Conservation (phyloP, 176 grass and related monocot species). For the Oryza australiensis region DNA sequence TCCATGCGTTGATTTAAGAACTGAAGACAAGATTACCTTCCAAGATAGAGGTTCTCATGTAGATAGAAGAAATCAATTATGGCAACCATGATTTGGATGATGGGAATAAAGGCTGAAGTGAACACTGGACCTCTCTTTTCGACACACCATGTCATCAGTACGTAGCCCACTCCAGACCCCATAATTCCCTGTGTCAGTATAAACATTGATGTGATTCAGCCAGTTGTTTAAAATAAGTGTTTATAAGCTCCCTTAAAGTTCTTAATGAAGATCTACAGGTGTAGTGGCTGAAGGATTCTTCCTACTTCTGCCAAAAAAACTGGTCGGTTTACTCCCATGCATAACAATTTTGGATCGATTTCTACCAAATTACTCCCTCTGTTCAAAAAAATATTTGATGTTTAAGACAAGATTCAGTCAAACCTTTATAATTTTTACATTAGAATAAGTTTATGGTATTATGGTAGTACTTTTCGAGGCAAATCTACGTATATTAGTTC, state of each 20-base stretch:
- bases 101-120: constrained; percentile 85
- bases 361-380: not conserved
- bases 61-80: constrained; percentile 81
- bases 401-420: no score
- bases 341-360: not conserved
- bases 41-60: constrained; percentile 78
- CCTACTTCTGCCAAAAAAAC: constrained; percentile 1
- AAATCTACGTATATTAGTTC: no score
- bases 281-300: constrained; percentile 10
- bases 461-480: no score
- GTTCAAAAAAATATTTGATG: no score
- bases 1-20: not conserved
- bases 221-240: not conserved
- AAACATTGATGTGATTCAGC: not conserved
- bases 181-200: constrained; percentile 60
- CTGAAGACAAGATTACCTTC: constrained; percentile 57
- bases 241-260: not conserved
- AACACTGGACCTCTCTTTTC: constrained; percentile 92
- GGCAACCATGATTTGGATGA: constrained; percentile 91
- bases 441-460: no score
- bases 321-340: not conserved
- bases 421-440: no score
- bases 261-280: not conserved
- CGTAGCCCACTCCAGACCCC: constrained; percentile 80
- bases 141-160: constrained; percentile 96